These are phyloP conservation scores for Podospora comata DNA, from an alignment of 495 filamentous ascomycete genomes.

Conservation along the genomic window DNA sequence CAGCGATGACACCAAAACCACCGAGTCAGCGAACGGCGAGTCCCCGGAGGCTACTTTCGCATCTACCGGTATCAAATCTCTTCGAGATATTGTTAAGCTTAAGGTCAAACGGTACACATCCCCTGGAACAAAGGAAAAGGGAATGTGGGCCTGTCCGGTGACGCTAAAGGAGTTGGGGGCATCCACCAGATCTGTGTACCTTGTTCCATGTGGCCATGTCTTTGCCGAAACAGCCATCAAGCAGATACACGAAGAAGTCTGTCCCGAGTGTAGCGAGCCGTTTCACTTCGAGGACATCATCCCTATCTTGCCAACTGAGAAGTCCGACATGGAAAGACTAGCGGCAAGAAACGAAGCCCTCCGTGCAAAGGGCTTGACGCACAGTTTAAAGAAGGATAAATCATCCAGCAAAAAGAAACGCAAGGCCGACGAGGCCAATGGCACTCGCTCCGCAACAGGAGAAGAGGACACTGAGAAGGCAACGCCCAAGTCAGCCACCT, in stretches of 20 bases:
- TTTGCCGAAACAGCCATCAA: constrained; percentile 82
- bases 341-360: constrained; percentile 61
- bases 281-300: constrained; percentile 80
- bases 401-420: constrained; percentile 60
- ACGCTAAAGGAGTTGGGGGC: constrained; percentile 84
- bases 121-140: constrained; percentile 44
- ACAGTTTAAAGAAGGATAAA: constrained; percentile 91
- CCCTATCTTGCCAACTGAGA: constrained; percentile 68
- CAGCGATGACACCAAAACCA: constrained; percentile 39
- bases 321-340: constrained; percentile 67
- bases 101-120: constrained; percentile 62
- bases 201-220: constrained; percentile 94
- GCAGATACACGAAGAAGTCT: constrained; percentile 58
- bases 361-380: constrained; percentile 67
- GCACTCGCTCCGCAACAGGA: constrained; percentile 25
- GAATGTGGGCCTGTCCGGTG: constrained; percentile 76
- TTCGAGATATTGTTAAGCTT: constrained; percentile 87
- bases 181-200: constrained; percentile 74
- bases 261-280: constrained; percentile 67
- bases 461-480: constrained; percentile 17
- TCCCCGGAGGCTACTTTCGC: constrained; percentile 57
- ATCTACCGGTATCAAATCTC: constrained; percentile 67
- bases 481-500: constrained; percentile 21
- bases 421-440: constrained; percentile 45
- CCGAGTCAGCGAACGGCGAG: constrained; percentile 28